These are phyloP conservation scores for Cicer chorassanicum DNA, from an alignment of 306 rosid species.

Conservation along the genomic window DNA sequence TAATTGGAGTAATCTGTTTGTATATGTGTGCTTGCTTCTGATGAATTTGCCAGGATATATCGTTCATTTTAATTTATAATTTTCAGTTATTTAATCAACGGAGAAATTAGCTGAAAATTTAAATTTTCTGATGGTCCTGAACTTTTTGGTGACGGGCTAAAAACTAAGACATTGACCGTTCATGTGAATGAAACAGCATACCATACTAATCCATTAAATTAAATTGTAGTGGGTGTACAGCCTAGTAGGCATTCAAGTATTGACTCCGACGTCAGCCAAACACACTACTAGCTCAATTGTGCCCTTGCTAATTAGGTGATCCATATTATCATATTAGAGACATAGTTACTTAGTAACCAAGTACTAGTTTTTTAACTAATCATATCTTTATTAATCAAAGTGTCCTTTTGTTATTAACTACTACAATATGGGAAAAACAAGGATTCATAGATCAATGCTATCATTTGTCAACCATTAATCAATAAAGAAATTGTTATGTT, in stretches of 20 bases:
- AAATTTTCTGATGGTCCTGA: neutral
- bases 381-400: no score
- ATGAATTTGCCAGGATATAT: neutral
- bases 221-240: slow-evolving; percentile 15
- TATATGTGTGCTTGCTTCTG: neutral
- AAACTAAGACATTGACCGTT: slow-evolving; percentile 37
- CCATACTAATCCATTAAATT: neutral
- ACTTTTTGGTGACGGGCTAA: slow-evolving; percentile 17
- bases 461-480: no score
- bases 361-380: no score
- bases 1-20: neutral
- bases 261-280: slow-evolving; percentile 38
- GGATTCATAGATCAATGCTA: no score
- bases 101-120: neutral
- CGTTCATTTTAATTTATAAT: neutral
- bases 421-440: no score
- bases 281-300: neutral
- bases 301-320: no score
- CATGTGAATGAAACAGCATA: slow-evolving; percentile 23
- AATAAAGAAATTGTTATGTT: no score
- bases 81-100: neutral
- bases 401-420: no score
- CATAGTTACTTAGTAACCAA: no score
- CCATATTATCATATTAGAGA: no score
- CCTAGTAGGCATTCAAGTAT: slow-evolving; percentile 17